Conservation (phyloP, 192 early-diverging fungal genomes). For the Dissophora globulifera region DNA sequence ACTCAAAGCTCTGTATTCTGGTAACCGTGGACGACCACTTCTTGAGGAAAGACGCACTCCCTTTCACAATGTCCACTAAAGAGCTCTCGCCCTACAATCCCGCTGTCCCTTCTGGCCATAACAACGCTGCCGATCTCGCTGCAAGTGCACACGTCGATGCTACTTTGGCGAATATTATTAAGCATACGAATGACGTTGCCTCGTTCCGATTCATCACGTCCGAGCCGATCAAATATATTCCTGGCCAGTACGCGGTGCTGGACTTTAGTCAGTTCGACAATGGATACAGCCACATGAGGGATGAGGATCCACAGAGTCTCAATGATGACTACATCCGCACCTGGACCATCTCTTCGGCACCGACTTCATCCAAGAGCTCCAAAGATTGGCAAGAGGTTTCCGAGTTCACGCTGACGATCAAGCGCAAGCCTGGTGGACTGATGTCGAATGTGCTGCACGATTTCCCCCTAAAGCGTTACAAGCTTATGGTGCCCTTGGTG, state of each 20-base stretch:
- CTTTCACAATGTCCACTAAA: slow-evolving; percentile 25
- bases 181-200: slow-evolving; percentile 15
- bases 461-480: background rate
- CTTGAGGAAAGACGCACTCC: slow-evolving; percentile 4
- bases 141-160: background rate
- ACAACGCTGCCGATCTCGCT: background rate
- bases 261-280: slow-evolving; percentile 34
- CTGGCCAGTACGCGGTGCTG: slow-evolving; percentile 44
- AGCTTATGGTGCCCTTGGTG: slow-evolving; percentile 11
- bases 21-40: slow-evolving; percentile 16
- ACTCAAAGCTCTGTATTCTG: slow-evolving; percentile 21
- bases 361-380: background rate
- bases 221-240: slow-evolving; percentile 4
- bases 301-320: slow-evolving; percentile 35
- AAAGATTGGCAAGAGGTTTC: slow-evolving; percentile 4
- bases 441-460: slow-evolving; percentile 34
- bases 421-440: slow-evolving; percentile 25
- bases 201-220: slow-evolving; percentile 24
- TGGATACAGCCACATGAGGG: slow-evolving; percentile 41
- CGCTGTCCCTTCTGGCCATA: background rate
- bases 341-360: slow-evolving; percentile 43
- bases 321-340: slow-evolving; percentile 51
- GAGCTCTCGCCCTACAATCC: slow-evolving; percentile 51
- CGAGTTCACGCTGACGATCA: slow-evolving; percentile 31
- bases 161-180: slow-evolving; percentile 10